Evolutionary conservation across 2,329 filamentous ascomycete species (phyloP).

Genomic region (Sporothrix humicola): DNA sequence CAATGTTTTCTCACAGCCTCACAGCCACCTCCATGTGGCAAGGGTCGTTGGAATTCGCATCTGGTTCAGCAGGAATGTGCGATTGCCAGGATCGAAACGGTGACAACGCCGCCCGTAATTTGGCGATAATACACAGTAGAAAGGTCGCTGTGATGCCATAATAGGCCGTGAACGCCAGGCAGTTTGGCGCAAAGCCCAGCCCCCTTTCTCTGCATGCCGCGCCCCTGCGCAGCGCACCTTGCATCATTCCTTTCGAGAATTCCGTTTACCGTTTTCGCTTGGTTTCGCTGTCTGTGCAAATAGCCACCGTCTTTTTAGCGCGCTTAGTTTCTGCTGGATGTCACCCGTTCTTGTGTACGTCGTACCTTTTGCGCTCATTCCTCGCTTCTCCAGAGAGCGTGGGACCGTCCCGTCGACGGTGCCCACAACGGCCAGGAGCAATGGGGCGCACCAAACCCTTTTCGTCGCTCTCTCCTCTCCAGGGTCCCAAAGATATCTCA

Average conservation of each 20-base stretch:
- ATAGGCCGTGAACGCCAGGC: neutral
- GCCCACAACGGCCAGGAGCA: slow-evolving; percentile 14
- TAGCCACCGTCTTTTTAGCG: slow-evolving; percentile 7
- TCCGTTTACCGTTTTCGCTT: neutral
- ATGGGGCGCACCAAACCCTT: slow-evolving; percentile 15
- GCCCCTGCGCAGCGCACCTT: neutral
- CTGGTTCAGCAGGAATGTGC: neutral
- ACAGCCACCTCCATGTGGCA: slow-evolving; percentile 25
- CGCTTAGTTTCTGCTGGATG: neutral
- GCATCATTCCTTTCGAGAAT: neutral
- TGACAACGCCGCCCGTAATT: neutral
- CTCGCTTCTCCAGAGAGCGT: slow-evolving; percentile 13
- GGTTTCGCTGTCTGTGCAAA: neutral
- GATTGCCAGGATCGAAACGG: neutral
- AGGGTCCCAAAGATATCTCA: slow-evolving; percentile 13
- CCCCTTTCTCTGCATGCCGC: neutral
- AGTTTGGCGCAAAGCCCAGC: neutral
- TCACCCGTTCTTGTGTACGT: neutral
- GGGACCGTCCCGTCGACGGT: slow-evolving; percentile 24
- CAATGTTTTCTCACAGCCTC: neutral
- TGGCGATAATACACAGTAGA: neutral
- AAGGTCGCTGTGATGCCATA: neutral
- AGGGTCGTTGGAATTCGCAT: neutral
- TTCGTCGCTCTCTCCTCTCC: neutral
- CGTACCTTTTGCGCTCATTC: neutral